Evolutionary conservation across 202 grass and related monocot genomes (phyloP), one percentile per base, ranked within the genome.

Genomic region (Zoysia matrella): DNA sequence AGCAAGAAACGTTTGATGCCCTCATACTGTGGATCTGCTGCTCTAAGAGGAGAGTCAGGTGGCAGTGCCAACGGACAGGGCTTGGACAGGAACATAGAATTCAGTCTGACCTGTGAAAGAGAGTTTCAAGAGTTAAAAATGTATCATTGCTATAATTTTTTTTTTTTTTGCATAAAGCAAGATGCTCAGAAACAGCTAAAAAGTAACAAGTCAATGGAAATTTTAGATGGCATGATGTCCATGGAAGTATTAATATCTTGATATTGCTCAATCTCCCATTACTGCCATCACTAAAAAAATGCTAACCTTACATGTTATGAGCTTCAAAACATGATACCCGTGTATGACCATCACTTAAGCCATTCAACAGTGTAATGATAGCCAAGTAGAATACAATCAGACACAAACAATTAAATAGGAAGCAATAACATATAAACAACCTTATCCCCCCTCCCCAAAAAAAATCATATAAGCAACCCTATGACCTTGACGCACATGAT

Each of bases 11-110:
- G 91, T 69, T 88, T 91, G 72, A 98, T 90, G 5, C 92, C 92
- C 54, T 88, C 51, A 72, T 70, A 98, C 2, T 87, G 75, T 70
- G 96, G 96, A 62, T 98, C 96, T 87, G 87, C 85, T 1, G 82
- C 86, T 90, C 92, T 93, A 61, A 87, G 50, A 81, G 90, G 91
- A 65, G 92, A 98, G 80, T 95, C 91, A 64, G 86, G 80, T 58
- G 83, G 87, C 84, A 98, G 85, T 56, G 96, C 92, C 75, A 98
- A 76, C n/a, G 96, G 90, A 88, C 90, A 92, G 53, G 96, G 92
- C 62, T 98, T 98, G 14, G 90, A 98, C 75, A 94, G 86, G 83
- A 98, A 98, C 87, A 95, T 84, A 71, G 92, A 84, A 81, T 91
- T 95, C 81, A 95, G 11, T 88, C 72, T 88, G 78, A 90, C 77